These are phyloP conservation scores for Lanzia echinophila DNA, from an alignment of 2,329 filamentous ascomycete genomes.

Conservation along the genomic window DNA sequence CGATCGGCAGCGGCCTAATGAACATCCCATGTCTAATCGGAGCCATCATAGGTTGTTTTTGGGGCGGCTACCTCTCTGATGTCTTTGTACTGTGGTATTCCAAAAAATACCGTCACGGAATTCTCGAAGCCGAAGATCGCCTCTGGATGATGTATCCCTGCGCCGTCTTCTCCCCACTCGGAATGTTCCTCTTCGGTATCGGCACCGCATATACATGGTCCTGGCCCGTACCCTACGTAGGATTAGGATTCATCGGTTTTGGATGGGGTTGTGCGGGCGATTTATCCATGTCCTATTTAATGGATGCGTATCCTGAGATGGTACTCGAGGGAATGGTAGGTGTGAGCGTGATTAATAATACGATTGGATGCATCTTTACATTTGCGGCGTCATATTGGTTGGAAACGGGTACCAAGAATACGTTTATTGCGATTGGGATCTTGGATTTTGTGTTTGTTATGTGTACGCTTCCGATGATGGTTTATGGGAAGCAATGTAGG, in stretches of 20 bases:
- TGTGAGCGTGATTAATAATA: constrained; percentile 51
- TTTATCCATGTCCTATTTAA: constrained; percentile 47
- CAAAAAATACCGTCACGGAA: constrained; percentile 23
- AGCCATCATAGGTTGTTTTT: constrained; percentile 48
- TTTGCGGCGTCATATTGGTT: constrained; percentile 46
- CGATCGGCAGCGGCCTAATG: constrained; percentile 49
- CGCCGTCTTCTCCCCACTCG: constrained; percentile 31
- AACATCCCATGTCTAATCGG: constrained; percentile 50
- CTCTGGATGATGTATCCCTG: constrained; percentile 31
- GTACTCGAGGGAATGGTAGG: constrained; percentile 53
- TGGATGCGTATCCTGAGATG: constrained; percentile 51
- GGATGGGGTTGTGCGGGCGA: constrained; percentile 54
- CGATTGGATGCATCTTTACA: constrained; percentile 47
- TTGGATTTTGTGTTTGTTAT: constrained; percentile 45
- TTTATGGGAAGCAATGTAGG: constrained; percentile 44
- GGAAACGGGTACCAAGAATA: constrained; percentile 39
- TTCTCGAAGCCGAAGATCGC: constrained; percentile 36
- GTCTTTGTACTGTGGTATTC: constrained; percentile 44
- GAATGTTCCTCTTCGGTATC: constrained; percentile 37
- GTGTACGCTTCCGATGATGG: constrained; percentile 47
- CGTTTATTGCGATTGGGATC: constrained; percentile 46
- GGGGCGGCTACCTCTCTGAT: constrained; percentile 51
- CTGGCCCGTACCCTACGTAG: constrained; percentile 49
- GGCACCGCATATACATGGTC: constrained; percentile 39
- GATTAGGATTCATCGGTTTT: constrained; percentile 51